phyloP scores from a whole-genome alignment of 2,329 filamentous ascomycete species.

The Aureobasidium musti region DNA sequence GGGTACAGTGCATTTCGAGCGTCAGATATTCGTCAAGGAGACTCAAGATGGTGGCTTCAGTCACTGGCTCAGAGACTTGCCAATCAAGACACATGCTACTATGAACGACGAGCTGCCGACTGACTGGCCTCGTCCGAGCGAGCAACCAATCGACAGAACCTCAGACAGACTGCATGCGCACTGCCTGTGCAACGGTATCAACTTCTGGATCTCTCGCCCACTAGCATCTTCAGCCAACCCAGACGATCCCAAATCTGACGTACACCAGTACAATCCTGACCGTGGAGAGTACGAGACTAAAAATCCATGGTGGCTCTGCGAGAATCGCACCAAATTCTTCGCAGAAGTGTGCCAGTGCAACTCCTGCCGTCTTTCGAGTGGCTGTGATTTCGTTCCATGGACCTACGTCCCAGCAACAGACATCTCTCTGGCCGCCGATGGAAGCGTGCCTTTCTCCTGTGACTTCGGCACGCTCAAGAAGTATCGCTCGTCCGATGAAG shows the following conservation, averaged over 20 bases:
- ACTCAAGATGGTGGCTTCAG: conserved; percentile 45
- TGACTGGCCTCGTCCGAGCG: background rate
- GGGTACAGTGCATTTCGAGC: conserved; percentile 37
- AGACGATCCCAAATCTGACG: conserved; percentile 56
- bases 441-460: conserved; percentile 40
- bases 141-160: background rate
- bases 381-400: conserved; percentile 67
- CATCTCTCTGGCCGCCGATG: conserved; percentile 50
- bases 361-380: conserved; percentile 61
- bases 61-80: conserved; percentile 38
- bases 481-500: conserved; percentile 58
- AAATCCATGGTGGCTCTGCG: conserved; percentile 63
- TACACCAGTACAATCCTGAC: conserved; percentile 49
- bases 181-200: conserved; percentile 59
- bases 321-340: conserved; percentile 54
- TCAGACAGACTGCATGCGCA: conserved; percentile 44
- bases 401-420: conserved; percentile 64
- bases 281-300: conserved; percentile 1
- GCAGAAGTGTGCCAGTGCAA: conserved; percentile 63
- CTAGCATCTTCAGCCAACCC: conserved; percentile 49
- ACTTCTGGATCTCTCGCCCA: conserved; percentile 61
- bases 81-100: conserved; percentile 32
- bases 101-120: background rate
- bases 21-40: conserved; percentile 41
- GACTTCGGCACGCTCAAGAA: conserved; percentile 49